Evolutionary conservation across 768 basidiomycete species (phyloP), one percentile per base, ranked within the genome.

Genomic region (Amanita pallidorosea): DNA sequence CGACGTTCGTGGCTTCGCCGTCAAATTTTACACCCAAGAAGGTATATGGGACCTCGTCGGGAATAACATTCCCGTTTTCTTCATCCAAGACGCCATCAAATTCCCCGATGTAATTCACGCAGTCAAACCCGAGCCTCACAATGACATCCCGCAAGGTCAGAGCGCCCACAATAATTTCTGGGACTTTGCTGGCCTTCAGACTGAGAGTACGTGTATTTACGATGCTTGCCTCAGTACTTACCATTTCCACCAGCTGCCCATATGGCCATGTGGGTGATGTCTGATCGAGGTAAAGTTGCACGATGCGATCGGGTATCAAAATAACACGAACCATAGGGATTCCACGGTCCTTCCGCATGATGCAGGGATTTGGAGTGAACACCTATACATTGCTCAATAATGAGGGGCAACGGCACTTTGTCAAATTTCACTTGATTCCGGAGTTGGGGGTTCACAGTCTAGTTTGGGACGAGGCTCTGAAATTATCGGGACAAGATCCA

Each of bases 321-420:
- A 18, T 31, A 3, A 12, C 43, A 42, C 22, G 51, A 20, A 38
- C 8, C 44, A 13, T 27, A 71, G 80, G 74, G 3, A 81, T 95
- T 53, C 92, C 91, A 12, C 81, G 90, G 17, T 90, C 88, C 5
- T 85, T 71, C 64, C 78, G 90, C 49, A 89, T 86, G 82, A 88
- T 94, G 80, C 87, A 91, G 67, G 92, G 84, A 6, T 87, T 88
- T 47, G 85, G 87, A 2, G 88, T 94, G 43, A 91, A 95, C 65
- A 88, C 89, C 0, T 94, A 75, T 63, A 82, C 85, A 2, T 72
- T 93, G 27, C 58, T 86, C 51, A 89, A 89, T 57, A 69, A 66
- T 0, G 61, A 75, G 23, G 81, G 81, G 40, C 74, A 89, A 58
- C 75, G 81, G 1, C 73, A 76, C 49, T 94, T 94, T 57, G 90